Evolutionary conservation across 768 basidiomycete species (phyloP), one percentile per base, ranked within the genome.

Genomic region (Lactifluus rugatus): DNA sequence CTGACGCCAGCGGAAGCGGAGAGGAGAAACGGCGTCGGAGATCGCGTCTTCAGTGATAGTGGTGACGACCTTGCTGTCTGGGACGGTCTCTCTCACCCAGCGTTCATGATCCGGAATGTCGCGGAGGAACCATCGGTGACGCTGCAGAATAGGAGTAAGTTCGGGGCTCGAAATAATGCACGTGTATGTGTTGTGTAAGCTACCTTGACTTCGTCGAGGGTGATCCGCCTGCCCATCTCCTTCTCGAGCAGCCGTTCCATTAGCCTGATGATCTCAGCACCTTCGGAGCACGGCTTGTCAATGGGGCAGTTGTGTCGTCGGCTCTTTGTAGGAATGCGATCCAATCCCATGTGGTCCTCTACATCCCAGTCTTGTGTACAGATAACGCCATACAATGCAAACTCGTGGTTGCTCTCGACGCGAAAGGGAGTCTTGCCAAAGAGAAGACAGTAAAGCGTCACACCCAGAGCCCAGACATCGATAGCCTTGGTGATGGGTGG

Each of bases 401-500:
- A 96, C 71, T 93, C 89, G 45, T 76, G 80, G 28, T 64, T 65
- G 50, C 69, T 72, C n/a, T 73, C 69, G 1, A 79, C 79, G 31
- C 75, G 73, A 71, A 93, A 98, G 1, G 95, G 95, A 1, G 87
- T 81, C 56, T 74, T 75, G 10, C 93, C 96, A 63, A 95, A 97
- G 2, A 98, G 78, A 47, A 98, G 80, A 68, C 93, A 95, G 72
- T 92, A 98, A 5, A 97, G 76, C 2, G 96, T 99, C 31, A 97
- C 88, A 23, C 96, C 96, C 2, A 99, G 79, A 0, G 96, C 95
- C 96, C 96, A 99, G 34, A 99, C 82, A 67, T 99, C 96, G 68
- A 98, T 95, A 3, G 92, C 85, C 69, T 93, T 92, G 41, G 92
- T 92, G 52, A 96, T 87, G 3, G 80, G 78, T 5, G 78, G 82